Evolutionary conservation across 192 early-diverging fungal species (phyloP).

Genomic region (Backusella liffmaniae): DNA sequence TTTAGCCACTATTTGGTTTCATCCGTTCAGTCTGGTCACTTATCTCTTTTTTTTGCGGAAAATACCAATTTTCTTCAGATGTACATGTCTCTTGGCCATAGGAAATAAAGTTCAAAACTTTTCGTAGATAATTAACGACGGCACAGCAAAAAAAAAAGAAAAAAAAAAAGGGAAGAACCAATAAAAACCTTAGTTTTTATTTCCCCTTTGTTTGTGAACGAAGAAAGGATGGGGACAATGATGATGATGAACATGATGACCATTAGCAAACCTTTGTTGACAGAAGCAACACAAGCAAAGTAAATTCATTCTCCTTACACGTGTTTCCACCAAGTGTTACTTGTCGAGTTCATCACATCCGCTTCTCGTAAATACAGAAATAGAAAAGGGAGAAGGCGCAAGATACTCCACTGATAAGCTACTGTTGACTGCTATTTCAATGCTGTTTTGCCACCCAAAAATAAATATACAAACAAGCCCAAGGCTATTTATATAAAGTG

Average conservation of each 20-base stretch:
- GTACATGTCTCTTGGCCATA: not conserved
- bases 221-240: not conserved
- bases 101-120: not conserved
- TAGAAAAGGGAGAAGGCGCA: not conserved
- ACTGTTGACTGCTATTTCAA: not conserved
- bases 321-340: not conserved
- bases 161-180: not conserved
- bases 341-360: not conserved
- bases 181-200: not conserved
- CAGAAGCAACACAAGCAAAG: not conserved
- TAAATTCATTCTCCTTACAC: not conserved
- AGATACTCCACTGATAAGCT: not conserved
- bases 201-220: not conserved
- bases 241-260: not conserved
- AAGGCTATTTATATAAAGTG: constrained; percentile 1
- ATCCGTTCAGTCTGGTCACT: not conserved
- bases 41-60: not conserved
- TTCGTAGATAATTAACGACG: not conserved
- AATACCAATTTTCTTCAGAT: not conserved
- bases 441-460: not conserved
- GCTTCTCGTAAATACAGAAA: not conserved
- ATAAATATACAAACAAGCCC: not conserved
- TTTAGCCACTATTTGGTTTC: not conserved
- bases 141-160: not conserved
- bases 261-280: not conserved